Evolutionary conservation across 805 yeast species (phyloP).

Genomic region (Wickerhamiella qilinensis): DNA sequence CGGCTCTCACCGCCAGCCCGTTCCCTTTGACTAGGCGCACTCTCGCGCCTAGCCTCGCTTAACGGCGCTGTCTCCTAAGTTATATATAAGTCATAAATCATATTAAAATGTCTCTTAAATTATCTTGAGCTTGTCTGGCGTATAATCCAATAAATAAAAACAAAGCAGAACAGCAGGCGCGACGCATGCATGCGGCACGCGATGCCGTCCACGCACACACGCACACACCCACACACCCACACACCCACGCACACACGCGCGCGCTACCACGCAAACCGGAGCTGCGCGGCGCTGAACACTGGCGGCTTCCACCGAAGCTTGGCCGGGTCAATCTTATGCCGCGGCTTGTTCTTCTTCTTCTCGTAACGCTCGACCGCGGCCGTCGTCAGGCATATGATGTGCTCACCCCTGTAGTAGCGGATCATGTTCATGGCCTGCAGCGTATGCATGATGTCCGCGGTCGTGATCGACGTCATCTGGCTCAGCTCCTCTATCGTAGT

Average conservation of each 20-base stretch:
- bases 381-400: conserved; percentile 71
- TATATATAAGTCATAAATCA: too few relatives aligned
- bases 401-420: conserved; percentile 90
- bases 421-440: conserved; percentile 80
- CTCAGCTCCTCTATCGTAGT: conserved; percentile 85
- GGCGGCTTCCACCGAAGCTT: conserved; percentile 89
- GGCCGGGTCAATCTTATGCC: conserved; percentile 57
- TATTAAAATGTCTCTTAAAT: too few relatives aligned
- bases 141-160: too few relatives aligned
- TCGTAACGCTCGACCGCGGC: conserved; percentile 67
- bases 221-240: too few relatives aligned
- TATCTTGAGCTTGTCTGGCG: too few relatives aligned
- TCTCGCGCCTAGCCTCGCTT: too few relatives aligned
- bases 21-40: conserved; percentile 20
- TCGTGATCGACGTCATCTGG: conserved; percentile 78
- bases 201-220: neutral
- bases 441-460: conserved; percentile 88
- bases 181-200: neutral
- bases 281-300: conserved; percentile 80
- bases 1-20: conserved; percentile 1
- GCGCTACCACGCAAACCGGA: conserved; percentile 79
- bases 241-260: too few relatives aligned
- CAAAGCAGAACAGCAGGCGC: too few relatives aligned
- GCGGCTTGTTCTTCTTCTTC: conserved; percentile 48
- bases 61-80: too few relatives aligned